Evolutionary conservation across 257 asterid genomes (phyloP), one percentile per base, ranked within the genome.

Genomic region (Rubia yunnanensis): DNA sequence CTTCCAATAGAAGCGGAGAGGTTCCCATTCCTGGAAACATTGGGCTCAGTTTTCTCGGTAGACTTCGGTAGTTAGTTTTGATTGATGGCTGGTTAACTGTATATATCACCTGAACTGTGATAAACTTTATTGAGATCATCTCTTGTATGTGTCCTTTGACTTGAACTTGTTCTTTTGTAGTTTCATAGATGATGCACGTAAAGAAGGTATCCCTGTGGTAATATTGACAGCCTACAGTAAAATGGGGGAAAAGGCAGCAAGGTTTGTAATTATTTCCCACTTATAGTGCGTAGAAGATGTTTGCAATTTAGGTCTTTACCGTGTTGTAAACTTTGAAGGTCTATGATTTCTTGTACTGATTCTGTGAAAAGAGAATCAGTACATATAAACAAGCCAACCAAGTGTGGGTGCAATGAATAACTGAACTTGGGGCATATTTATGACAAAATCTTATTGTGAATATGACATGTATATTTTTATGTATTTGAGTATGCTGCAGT

Each of bases 201-300:
- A 79, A 67, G 87, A 81, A 74, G 90, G 82, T 44, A 75, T 89
- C 18, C 90, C 88, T 3, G 89, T 89, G 63, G 80, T 83, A 71
- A 72, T 87, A 70, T 75, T 92, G 83, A 79, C 94, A 48, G 76
- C 92, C 53, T 84, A 83, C 73, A 54, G 94, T 74, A 67, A 63
- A 62, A 70, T 81, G 72, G 96, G 89, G 73, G 98, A 89, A 74
- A 84, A 82, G 58, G 82, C 81, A 52, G 94, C 91, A 73, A 89
- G 99, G 97, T 91, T 76, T 52, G 88, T 58, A 27, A 46, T 70
- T 53, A 20, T 36, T 17, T 27, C 8, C 35, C 63, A 36, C 53
- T 69, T 36, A 24, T 8, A 24, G 63, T 59, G 13, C 10, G 30
- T 27, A 7, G 53, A 62, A 14, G 20, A 20, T 14, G 0, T 5